These are phyloP conservation scores for Annulohypoxylon stygium DNA, from an alignment of 495 filamentous ascomycete species.

Conservation along the genomic window DNA sequence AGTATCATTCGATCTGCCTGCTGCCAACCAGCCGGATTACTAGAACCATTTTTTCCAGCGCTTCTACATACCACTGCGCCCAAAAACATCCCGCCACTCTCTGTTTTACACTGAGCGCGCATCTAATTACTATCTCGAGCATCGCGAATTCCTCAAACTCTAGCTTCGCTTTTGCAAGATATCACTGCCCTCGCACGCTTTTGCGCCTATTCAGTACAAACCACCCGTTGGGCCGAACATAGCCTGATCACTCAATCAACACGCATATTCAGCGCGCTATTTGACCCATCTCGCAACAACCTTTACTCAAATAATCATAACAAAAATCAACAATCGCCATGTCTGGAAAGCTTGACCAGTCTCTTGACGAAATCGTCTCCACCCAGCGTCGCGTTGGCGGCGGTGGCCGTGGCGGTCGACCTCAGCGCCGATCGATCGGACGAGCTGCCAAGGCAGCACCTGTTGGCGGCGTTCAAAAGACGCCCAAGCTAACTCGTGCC, in stretches of 20 bases:
- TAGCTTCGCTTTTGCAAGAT: constrained; percentile 14
- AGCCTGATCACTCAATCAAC: constrained; percentile 42
- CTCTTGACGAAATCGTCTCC: constrained; percentile 95
- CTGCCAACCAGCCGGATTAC: constrained; percentile 26
- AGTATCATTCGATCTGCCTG: constrained; percentile 30
- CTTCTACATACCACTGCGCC: constrained; percentile 10
- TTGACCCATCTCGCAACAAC: constrained; percentile 37
- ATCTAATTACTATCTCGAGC: constrained; percentile 2
- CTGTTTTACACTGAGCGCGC: constrained; percentile 4
- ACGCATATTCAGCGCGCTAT: constrained; percentile 28
- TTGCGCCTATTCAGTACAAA: constrained; percentile 26
- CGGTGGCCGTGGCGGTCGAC: constrained; percentile 64
- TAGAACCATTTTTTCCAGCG: constrained; percentile 5
- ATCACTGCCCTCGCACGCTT: constrained; percentile 7
- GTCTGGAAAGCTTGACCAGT: constrained; percentile 94
- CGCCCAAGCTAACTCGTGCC: constrained; percentile 70
- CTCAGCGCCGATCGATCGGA: constrained; percentile 62
- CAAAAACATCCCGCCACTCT: constrained; percentile 19
- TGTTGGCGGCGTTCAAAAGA: constrained; percentile 90
- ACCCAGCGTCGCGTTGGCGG: constrained; percentile 70
- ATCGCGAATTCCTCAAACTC: constrained; percentile 18
- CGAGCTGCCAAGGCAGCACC: constrained; percentile 70
- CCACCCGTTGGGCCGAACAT: constrained; percentile 25
- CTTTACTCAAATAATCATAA: constrained; percentile 33
- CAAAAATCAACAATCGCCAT: constrained; percentile 64